Evolutionary conservation across 139 green algal species (phyloP).

Genomic region (Deuterostichococcus epilithicus): DNA sequence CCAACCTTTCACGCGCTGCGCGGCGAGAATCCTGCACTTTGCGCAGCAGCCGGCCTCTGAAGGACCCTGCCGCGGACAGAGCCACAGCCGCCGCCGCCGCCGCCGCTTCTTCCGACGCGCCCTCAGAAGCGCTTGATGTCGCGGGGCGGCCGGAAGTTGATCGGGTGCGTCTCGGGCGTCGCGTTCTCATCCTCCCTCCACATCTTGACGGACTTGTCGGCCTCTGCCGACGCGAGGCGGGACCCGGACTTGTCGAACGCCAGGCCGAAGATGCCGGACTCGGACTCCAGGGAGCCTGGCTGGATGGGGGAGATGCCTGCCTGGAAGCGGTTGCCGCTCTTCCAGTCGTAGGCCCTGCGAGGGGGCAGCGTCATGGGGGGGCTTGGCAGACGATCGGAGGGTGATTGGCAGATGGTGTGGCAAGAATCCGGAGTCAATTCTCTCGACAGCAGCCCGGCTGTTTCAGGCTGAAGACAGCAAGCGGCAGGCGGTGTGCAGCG

Average conservation of each 20-base stretch:
- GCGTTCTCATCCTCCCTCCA: slow-evolving; percentile 90
- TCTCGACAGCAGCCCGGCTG: no score
- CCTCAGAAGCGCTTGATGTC: slow-evolving; percentile 59
- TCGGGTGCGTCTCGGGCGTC: slow-evolving; percentile 81
- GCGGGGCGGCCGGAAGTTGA: slow-evolving; percentile 75
- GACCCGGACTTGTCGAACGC: slow-evolving; percentile 74
- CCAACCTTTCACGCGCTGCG: no score
- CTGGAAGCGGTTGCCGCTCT: slow-evolving; percentile 92
- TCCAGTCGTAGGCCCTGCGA: slow-evolving; percentile 92
- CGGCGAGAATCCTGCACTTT: no score
- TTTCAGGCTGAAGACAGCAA: no score
- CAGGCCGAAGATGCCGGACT: slow-evolving; percentile 77
- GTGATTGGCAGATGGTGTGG: background rate
- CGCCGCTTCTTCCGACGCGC: no score
- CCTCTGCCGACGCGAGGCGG: slow-evolving; percentile 85
- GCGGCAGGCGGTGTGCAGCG: no score
- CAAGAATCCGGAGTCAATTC: no score
- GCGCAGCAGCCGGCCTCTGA: no score
- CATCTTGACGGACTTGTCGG: slow-evolving; percentile 99
- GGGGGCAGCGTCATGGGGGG: background rate
- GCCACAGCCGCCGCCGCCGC: no score
- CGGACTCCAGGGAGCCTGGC: slow-evolving; percentile 88
- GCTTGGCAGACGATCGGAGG: slow-evolving; percentile 9
- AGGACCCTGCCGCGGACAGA: no score
- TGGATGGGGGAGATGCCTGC: slow-evolving; percentile 79